Conservation (phyloP, 164 flowering plant genomes). For the Stephania cephalantha region DNA sequence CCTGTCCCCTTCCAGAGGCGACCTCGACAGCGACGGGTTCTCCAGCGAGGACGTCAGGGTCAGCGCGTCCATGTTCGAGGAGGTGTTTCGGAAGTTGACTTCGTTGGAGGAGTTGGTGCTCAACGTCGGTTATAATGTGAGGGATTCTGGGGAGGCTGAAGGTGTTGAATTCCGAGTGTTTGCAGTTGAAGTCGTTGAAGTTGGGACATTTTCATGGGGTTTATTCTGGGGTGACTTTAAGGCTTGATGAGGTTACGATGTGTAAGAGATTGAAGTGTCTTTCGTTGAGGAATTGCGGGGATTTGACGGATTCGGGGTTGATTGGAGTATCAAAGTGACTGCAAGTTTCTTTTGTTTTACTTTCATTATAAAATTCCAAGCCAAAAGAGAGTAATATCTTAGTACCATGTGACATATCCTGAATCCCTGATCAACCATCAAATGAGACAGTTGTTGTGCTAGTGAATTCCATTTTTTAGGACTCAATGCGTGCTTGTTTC, state of each 20-base stretch:
- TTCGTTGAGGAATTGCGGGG: conserved; percentile 60
- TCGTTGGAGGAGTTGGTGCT: conserved; percentile 56
- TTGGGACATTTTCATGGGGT: conserved; percentile 78
- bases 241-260: conserved; percentile 65
- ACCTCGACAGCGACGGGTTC: conserved; percentile 39
- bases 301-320: conserved; percentile 64
- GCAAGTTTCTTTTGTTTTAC: too few species aligned
- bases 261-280: conserved; percentile 53
- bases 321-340: conserved; percentile 8
- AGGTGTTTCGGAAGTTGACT: conserved; percentile 47
- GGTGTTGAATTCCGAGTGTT: conserved; percentile 47
- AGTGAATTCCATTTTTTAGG: too few species aligned
- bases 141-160: conserved; percentile 60
- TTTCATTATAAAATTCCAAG: too few species aligned
- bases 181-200: conserved; percentile 44
- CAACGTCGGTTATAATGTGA: conserved; percentile 65
- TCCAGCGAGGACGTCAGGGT: conserved; percentile 51
- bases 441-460: too few species aligned
- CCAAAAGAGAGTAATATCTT: too few species aligned
- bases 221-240: conserved; percentile 47
- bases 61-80: conserved; percentile 32
- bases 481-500: too few species aligned
- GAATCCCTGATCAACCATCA: too few species aligned
- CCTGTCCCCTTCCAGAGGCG: conserved; percentile 26
- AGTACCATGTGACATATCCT: too few species aligned